phyloP scores from a whole-genome alignment of 2,329 filamentous ascomycete species.

The Trichoderma sp. region DNA sequence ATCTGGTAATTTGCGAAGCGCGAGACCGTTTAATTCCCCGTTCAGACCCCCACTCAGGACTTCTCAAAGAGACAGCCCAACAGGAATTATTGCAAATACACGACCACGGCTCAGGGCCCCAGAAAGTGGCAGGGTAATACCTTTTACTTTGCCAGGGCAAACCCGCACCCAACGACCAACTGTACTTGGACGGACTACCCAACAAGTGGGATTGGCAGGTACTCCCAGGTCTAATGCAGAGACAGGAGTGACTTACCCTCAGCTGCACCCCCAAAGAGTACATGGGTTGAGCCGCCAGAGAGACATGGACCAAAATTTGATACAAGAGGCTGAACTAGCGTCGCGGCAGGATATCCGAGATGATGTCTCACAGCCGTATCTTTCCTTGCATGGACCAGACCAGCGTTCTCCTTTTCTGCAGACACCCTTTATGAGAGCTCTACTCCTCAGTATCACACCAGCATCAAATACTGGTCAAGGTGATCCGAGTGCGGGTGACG shows the following conservation, averaged over 20 bases:
- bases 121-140: background rate
- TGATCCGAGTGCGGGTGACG: background rate
- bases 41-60: background rate
- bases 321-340: background rate
- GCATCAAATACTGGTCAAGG: background rate
- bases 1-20: constrained; percentile 24
- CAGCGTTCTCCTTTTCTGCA: constrained; percentile 12
- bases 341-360: background rate
- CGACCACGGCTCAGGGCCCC: background rate
- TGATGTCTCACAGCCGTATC: background rate
- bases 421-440: constrained; percentile 13
- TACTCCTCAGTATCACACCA: background rate
- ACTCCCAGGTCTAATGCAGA: background rate
- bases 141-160: background rate
- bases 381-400: background rate
- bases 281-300: background rate
- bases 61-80: background rate
- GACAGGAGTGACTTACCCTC: background rate
- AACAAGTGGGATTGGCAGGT: background rate
- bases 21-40: constrained; percentile 2
- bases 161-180: background rate
- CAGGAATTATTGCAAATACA: background rate
- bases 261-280: background rate
- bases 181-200: background rate
- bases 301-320: background rate